Conservation (phyloP, 768 basidiomycete species). For the Dacryopinax spathularia region DNA sequence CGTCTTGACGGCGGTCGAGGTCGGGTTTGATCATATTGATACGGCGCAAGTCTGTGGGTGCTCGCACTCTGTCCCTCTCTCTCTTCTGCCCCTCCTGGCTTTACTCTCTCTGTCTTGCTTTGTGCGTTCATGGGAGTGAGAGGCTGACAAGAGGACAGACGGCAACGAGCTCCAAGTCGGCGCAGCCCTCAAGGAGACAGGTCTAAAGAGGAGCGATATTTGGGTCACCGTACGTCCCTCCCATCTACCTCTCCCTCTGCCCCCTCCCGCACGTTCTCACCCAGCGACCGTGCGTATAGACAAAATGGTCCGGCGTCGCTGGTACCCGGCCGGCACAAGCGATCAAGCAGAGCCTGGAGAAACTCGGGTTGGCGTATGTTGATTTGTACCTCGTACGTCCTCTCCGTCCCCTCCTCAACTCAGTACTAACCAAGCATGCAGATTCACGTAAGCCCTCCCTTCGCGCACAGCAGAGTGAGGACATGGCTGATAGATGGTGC, state of each 20-base stretch:
- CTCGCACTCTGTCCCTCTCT: too few relatives aligned
- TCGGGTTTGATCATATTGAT: constrained; percentile 21
- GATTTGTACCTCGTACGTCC: constrained; percentile 67
- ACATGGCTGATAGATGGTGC: too few relatives aligned
- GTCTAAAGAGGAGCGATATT: constrained; percentile 24
- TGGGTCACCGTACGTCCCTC: constrained; percentile 20
- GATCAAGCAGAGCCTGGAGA: constrained; percentile 35
- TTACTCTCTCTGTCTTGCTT: neutral
- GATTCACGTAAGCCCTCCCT: constrained; percentile 1
- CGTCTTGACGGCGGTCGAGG: constrained; percentile 19
- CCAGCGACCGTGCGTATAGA: neutral
- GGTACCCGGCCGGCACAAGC: constrained; percentile 20
- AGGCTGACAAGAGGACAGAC: constrained; percentile 28
- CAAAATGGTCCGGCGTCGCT: constrained; percentile 12
- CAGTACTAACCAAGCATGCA: neutral
- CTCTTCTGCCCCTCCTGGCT: too few relatives aligned
- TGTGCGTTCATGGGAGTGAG: constrained; percentile 23
- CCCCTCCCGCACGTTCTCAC: too few relatives aligned
- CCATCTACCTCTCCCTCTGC: neutral
- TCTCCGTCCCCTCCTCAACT: neutral
- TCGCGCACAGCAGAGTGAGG: too few relatives aligned
- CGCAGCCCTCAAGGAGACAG: constrained; percentile 25
- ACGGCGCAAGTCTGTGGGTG: constrained; percentile 17
- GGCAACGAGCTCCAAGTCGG: constrained; percentile 33
- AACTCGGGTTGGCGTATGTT: constrained; percentile 46